These are phyloP conservation scores for Plantago lanceolata DNA, from an alignment of 305 asterid genomes.

Conservation along the genomic window DNA sequence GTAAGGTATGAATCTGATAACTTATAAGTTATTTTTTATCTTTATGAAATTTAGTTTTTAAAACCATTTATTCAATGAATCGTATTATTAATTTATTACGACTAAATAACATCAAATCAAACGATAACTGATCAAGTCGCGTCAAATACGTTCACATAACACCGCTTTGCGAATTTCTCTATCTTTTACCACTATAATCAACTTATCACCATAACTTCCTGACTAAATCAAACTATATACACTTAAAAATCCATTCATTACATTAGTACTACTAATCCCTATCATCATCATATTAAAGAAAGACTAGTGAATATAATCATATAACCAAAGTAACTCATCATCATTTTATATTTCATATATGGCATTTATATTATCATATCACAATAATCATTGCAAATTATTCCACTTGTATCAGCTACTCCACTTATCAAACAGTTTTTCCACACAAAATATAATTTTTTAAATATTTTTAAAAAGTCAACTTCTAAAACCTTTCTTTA, in stretches of 20 bases:
- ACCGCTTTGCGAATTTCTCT: too few species aligned
- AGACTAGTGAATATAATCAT: not conserved
- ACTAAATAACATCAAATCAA: too few species aligned
- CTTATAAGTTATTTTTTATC: too few species aligned
- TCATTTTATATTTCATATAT: not conserved
- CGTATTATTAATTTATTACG: too few species aligned
- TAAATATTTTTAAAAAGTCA: not conserved
- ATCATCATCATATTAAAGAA: not conserved
- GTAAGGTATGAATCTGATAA: too few species aligned
- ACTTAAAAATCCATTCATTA: not conserved
- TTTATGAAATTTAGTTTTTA: too few species aligned
- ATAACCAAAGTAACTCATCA: not conserved
- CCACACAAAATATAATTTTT: too few species aligned
- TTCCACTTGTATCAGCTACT: conserved; percentile 25
- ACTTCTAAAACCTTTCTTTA: not conserved
- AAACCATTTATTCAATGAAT: too few species aligned
- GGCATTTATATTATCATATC: not conserved
- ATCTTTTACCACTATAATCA: too few species aligned
- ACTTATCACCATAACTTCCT: too few species aligned
- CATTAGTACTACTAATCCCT: not conserved
- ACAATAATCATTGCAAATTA: conserved; percentile 3
- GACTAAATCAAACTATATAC: not conserved
- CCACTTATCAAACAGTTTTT: conserved; percentile 33
- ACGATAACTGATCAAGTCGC: too few species aligned
- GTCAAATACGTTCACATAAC: too few species aligned